Evolutionary conservation across 306 rosid species (phyloP).

Genomic region (Quercus ilex): DNA sequence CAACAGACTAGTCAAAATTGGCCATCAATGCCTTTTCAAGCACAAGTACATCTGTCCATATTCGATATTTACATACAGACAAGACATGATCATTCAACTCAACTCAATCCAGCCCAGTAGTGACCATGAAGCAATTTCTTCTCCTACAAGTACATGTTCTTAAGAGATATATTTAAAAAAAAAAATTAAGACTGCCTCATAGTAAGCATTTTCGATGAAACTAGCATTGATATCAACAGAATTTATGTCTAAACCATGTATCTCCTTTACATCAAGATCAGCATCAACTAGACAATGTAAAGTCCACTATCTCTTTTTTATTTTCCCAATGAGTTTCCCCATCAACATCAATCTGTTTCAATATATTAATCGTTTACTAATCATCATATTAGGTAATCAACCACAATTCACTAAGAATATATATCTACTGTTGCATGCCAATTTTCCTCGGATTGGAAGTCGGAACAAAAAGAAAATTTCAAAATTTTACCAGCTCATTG

Average conservation of each 20-base stretch:
- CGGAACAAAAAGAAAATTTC: constrained; percentile 34
- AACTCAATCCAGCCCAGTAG: not conserved
- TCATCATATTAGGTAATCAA: constrained; percentile 8
- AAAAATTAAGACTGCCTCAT: not conserved
- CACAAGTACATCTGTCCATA: not conserved
- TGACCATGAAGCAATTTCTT: no score
- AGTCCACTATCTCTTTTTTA: not conserved
- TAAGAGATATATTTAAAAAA: not conserved
- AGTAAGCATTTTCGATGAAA: not conserved
- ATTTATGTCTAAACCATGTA: not conserved
- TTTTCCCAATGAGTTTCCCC: constrained; percentile 11
- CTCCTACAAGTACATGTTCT: not conserved
- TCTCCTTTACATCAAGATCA: constrained; percentile 28
- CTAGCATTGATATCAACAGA: constrained; percentile 13
- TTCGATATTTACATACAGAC: not conserved
- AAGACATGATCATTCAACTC: not conserved
- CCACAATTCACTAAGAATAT: constrained; percentile 6
- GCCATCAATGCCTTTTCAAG: no score
- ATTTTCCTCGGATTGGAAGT: not conserved
- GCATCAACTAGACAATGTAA: constrained; percentile 20
- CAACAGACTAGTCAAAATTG: no score
- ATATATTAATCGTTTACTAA: not conserved
- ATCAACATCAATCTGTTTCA: constrained; percentile 2
- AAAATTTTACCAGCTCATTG: constrained; percentile 44
- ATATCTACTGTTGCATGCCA: not conserved